Conservation (phyloP, 2,329 filamentous ascomycete genomes). For the Coniella vitis region DNA sequence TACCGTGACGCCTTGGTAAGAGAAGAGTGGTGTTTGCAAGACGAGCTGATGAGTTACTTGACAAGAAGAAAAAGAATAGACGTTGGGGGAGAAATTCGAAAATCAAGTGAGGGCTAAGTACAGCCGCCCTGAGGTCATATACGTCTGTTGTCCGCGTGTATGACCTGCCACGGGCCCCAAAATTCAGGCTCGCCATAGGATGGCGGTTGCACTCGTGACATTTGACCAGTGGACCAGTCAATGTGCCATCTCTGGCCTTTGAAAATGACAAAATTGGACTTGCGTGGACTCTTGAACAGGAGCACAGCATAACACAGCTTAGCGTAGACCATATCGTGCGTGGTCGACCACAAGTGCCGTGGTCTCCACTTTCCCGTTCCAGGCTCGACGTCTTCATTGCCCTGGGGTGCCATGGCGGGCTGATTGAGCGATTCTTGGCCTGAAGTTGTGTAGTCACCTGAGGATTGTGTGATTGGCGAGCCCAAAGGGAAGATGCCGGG, state of each 20-base stretch:
- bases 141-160: conserved; percentile 42
- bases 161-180: conserved; percentile 43
- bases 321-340: conserved; percentile 53
- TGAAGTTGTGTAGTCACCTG: not conserved
- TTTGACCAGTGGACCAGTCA: conserved; percentile 51
- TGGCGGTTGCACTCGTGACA: conserved; percentile 47
- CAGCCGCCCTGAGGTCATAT: conserved; percentile 26
- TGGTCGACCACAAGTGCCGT: conserved; percentile 45
- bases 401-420: conserved; percentile 39
- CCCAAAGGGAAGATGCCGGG: not conserved
- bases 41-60: too few species aligned
- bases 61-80: too few species aligned
- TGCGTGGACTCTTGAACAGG: conserved; percentile 48
- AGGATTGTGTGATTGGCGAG: not conserved
- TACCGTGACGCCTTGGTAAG: not conserved
- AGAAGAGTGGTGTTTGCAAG: too few species aligned
- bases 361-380: conserved; percentile 51
- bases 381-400: conserved; percentile 38
- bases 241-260: conserved; percentile 53
- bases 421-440: conserved; percentile 23
- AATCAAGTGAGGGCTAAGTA: too few species aligned
- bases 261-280: conserved; percentile 50
- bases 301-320: conserved; percentile 55
- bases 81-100: not conserved
- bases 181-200: conserved; percentile 45